Conservation (phyloP, 2,329 filamentous ascomycete species). For the Penicillium sp. region DNA sequence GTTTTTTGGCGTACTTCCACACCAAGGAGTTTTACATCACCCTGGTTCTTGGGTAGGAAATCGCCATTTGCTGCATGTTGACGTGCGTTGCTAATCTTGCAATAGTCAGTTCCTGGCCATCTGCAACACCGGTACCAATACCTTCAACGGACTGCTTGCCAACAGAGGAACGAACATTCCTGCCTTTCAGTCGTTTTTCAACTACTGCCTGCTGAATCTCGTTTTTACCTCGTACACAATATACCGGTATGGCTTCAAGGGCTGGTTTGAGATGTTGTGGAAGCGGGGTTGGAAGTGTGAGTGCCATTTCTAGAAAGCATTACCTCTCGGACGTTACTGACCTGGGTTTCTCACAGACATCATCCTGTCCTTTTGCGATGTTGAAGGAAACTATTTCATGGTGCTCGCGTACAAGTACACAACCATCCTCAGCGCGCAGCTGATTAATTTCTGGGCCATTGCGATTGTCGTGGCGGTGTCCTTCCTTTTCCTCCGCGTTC, state of each 20-base stretch:
- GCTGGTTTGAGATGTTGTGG: slow-evolving; percentile 67
- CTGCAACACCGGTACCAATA: slow-evolving; percentile 91
- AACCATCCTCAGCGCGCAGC: slow-evolving; percentile 87
- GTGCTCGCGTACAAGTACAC: slow-evolving; percentile 93
- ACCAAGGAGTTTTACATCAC: slow-evolving; percentile 90
- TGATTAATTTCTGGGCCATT: slow-evolving; percentile 99
- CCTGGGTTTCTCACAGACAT: slow-evolving; percentile 58
- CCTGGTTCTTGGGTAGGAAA: slow-evolving; percentile 69
- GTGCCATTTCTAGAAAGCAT: slow-evolving; percentile 9
- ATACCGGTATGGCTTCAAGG: slow-evolving; percentile 76
- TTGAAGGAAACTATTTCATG: slow-evolving; percentile 97
- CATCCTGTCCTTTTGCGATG: slow-evolving; percentile 89
- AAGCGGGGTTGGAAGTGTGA: slow-evolving; percentile 84
- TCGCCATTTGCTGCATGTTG: background rate
- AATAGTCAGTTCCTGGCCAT: slow-evolving; percentile 77
- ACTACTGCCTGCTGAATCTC: slow-evolving; percentile 81
- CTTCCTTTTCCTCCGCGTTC: slow-evolving; percentile 80
- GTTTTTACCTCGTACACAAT: slow-evolving; percentile 83
- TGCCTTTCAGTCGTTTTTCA: slow-evolving; percentile 94
- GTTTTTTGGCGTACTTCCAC: slow-evolving; percentile 71
- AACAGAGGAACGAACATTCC: slow-evolving; percentile 77
- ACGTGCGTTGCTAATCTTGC: slow-evolving; percentile 17
- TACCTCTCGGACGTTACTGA: slow-evolving; percentile 1
- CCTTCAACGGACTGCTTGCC: slow-evolving; percentile 78
- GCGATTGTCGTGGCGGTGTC: slow-evolving; percentile 87